phyloP scores from a whole-genome alignment of 805 yeast genomes.

The Grigorovia jiainica region DNA sequence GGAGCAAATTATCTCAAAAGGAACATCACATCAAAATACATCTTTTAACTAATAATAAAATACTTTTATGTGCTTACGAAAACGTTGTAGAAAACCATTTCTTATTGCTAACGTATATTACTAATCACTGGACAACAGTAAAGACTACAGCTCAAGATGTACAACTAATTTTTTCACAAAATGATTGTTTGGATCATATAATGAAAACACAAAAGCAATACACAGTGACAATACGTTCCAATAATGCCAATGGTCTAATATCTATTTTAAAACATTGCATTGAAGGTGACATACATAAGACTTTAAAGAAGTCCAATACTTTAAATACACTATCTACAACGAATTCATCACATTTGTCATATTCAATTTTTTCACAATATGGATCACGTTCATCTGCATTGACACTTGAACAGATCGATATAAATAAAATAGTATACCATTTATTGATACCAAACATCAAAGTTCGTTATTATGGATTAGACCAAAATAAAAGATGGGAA shows the following conservation, averaged over 20 bases:
- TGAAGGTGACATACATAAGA: slow-evolving; percentile 9
- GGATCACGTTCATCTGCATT: slow-evolving; percentile 7
- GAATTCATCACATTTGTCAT: slow-evolving; percentile 15
- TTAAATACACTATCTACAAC: slow-evolving; percentile 19
- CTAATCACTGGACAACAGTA: slow-evolving; percentile 14
- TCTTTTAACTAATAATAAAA: slow-evolving; percentile 4
- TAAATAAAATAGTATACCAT: background rate
- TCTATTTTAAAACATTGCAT: slow-evolving; percentile 17
- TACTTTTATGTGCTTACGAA: slow-evolving; percentile 8
- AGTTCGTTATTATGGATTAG: slow-evolving; percentile 15
- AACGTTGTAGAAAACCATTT: slow-evolving; percentile 6
- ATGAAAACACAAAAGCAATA: background rate
- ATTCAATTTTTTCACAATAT: slow-evolving; percentile 2
- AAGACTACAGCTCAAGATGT: slow-evolving; percentile 27
- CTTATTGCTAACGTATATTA: slow-evolving; percentile 12
- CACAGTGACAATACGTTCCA: slow-evolving; percentile 19
- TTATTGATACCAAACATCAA: slow-evolving; percentile 18
- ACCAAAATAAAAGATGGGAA: slow-evolving; percentile 16
- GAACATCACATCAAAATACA: slow-evolving; percentile 6
- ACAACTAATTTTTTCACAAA: slow-evolving; percentile 17
- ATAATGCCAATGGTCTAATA: slow-evolving; percentile 13
- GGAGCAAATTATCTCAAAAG: slow-evolving; percentile 14
- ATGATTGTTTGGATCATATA: slow-evolving; percentile 8
- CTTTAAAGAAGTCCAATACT: slow-evolving; percentile 19
- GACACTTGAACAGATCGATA: background rate